phyloP scores from a whole-genome alignment of 208 protist species.

The Wallacemonas collosoma region DNA sequence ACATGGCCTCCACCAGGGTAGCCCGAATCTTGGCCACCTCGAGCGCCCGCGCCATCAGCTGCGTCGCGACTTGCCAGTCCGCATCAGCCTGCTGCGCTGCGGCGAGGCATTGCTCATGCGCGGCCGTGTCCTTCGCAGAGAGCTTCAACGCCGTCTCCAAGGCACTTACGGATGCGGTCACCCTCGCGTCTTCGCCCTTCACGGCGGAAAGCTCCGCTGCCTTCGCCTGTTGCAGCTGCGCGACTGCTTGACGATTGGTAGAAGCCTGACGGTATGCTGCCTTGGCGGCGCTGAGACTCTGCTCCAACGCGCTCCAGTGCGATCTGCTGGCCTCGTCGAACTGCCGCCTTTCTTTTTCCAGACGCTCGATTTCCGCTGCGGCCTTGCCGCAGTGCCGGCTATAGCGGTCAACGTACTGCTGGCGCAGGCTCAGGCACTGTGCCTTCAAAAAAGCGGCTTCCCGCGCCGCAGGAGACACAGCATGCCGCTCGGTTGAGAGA shows the following conservation, averaged over 20 bases:
- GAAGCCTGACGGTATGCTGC: not conserved
- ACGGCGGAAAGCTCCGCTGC: not conserved
- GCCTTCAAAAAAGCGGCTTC: slow-evolving; percentile 15
- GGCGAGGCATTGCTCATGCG: slow-evolving; percentile 4
- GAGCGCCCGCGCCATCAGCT: slow-evolving; percentile 15
- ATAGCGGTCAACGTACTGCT: slow-evolving; percentile 26
- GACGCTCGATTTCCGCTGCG: not conserved
- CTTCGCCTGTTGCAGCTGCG: not conserved
- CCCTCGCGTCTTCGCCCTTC: not conserved
- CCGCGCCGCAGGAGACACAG: slow-evolving; percentile 11
- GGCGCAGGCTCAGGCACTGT: not conserved
- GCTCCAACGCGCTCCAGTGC: slow-evolving; percentile 1
- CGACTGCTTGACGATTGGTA: not conserved
- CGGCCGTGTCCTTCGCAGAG: not conserved
- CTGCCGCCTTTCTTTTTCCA: not conserved
- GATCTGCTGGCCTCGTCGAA: slow-evolving; percentile 4
- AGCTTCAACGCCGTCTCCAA: slow-evolving; percentile 7
- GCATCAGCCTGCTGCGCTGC: not conserved
- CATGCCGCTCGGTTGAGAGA: slow-evolving; percentile 17
- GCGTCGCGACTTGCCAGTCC: not conserved
- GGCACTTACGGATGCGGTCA: not conserved
- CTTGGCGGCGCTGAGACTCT: not conserved
- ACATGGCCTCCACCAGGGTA: slow-evolving; percentile 18
- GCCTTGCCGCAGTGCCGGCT: not conserved
- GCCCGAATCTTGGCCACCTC: slow-evolving; percentile 28